Conservation (phyloP, 2,329 filamentous ascomycete genomes). For the Fusarium praegraminearum region DNA sequence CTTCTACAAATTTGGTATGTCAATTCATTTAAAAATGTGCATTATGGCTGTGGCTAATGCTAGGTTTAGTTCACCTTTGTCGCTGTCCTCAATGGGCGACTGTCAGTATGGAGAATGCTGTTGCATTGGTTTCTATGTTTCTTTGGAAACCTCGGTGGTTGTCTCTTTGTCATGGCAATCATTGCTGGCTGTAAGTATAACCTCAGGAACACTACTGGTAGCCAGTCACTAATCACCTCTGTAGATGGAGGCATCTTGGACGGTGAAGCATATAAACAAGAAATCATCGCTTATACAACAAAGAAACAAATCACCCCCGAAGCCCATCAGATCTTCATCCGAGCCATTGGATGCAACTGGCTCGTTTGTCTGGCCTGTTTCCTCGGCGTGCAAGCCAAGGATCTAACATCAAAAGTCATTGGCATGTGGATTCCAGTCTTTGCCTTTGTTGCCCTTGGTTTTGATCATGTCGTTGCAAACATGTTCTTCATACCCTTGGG, state of each 20-base stretch:
- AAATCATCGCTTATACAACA: constrained; percentile 61
- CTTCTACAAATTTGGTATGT: constrained; percentile 40
- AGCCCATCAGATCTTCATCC: constrained; percentile 66
- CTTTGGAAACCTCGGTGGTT: constrained; percentile 61
- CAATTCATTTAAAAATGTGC: accelerated
- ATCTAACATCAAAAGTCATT: constrained; percentile 65
- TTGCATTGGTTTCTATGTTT: constrained; percentile 60
- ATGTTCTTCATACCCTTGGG: constrained; percentile 67
- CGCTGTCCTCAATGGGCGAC: constrained; percentile 35
- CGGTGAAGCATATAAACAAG: constrained; percentile 56
- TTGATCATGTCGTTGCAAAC: constrained; percentile 69
- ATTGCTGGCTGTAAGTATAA: constrained; percentile 55
- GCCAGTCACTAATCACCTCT: accelerated
- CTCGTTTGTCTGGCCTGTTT: constrained; percentile 67
- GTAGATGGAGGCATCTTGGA: constrained; percentile 59
- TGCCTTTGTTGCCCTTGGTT: constrained; percentile 64
- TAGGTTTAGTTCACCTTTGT: constrained; percentile 36
- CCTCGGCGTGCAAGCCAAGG: constrained; percentile 59
- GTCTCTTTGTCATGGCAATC: constrained; percentile 60
- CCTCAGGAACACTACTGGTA: no score
- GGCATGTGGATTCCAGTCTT: constrained; percentile 69
- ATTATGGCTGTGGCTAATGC: neutral
- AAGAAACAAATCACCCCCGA: constrained; percentile 62
- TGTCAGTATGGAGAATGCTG: constrained; percentile 43
- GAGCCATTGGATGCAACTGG: constrained; percentile 69